phyloP scores from a whole-genome alignment of 768 basidiomycete species.

The Mycena maculata region DNA sequence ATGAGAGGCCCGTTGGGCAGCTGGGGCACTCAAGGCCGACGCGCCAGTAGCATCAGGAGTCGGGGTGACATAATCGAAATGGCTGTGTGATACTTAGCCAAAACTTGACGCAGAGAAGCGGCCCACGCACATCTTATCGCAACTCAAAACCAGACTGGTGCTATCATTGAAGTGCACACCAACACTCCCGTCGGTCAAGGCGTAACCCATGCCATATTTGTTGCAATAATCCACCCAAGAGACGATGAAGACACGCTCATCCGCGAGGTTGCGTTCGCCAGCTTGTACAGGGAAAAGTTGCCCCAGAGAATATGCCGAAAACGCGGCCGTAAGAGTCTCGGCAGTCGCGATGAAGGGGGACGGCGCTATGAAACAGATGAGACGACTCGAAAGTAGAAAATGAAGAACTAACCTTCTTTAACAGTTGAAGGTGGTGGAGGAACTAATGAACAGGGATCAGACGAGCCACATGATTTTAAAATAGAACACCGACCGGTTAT shows the following conservation, averaged over 20 bases:
- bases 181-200: conserved; percentile 93
- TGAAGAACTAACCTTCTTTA: conserved; percentile 19
- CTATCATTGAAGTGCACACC: conserved; percentile 98
- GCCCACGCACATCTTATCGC: conserved; percentile 83
- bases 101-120: conserved; percentile 14
- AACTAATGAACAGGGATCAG: conserved; percentile 2
- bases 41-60: conserved; percentile 44
- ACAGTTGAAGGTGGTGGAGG: conserved; percentile 10
- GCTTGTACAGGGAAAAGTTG: conserved; percentile 54
- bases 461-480: not conserved
- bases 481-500: conserved; percentile 5
- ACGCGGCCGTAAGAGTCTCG: conserved; percentile 60
- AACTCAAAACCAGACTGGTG: conserved; percentile 84
- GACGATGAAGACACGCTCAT: conserved; percentile 90
- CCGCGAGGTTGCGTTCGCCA: conserved; percentile 60
- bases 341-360: conserved; percentile 34
- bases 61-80: conserved; percentile 87
- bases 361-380: conserved; percentile 2
- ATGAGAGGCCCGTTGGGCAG: conserved; percentile 70
- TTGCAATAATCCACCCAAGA: conserved; percentile 99
- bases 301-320: conserved; percentile 73
- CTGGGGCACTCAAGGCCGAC: conserved; percentile 72
- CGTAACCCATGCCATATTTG: conserved; percentile 99
- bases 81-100: conserved; percentile 55
- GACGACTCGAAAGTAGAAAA: not conserved